Evolutionary conservation across 805 yeast species (phyloP), one percentile per base, ranked within the genome.

Genomic region (Osmozyma mogii): DNA sequence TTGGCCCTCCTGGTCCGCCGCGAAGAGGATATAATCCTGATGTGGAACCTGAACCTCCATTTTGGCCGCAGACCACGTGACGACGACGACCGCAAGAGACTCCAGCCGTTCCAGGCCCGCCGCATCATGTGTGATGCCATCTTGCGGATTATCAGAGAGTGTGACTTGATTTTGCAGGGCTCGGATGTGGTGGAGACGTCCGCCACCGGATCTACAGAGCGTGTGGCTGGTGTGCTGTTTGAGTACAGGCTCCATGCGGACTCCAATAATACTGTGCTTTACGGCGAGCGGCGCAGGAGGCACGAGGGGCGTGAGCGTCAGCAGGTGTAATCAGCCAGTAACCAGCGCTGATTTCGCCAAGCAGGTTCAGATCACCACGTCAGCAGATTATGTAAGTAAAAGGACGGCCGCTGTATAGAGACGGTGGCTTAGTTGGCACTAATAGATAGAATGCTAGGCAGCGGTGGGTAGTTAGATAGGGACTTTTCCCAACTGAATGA

Each of bases 1-100:
- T 47, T 76, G 19, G 79, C 72, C 12, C 58, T 77, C 31, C 68
- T 78, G 45, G 68, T 72, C 10, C 63, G 82, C 27, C 63, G 66
- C 20, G 78, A 73, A 36, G 81, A 74, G 36, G 76, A 72, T 41
- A 67, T 74, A 21, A 58, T 78, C 31, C 59, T 72, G 33, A 60
- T 78, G 28, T 78, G 85, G 85, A 77, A 75, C 52, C 62, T 70
- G 13, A 70, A 70, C 43, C 44, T 61, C 24, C 58, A 59, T 29
- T 58, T 59, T 32, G 37, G 49, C 22, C 44, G 43, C 28, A 46
- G 38, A 21, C 44, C 35, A 4, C 54, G 45, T 16, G 47, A 47
- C 27, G 49, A 42, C 35, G 42, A 36, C 36, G 42, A 33, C 31
- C 34, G 34, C 45, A 51, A 37, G 39, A 55, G 54, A 29, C 50